These are phyloP conservation scores for Lichtheimia hyalospora DNA, from an alignment of 371 early-diverging fungal genomes.

Conservation along the genomic window DNA sequence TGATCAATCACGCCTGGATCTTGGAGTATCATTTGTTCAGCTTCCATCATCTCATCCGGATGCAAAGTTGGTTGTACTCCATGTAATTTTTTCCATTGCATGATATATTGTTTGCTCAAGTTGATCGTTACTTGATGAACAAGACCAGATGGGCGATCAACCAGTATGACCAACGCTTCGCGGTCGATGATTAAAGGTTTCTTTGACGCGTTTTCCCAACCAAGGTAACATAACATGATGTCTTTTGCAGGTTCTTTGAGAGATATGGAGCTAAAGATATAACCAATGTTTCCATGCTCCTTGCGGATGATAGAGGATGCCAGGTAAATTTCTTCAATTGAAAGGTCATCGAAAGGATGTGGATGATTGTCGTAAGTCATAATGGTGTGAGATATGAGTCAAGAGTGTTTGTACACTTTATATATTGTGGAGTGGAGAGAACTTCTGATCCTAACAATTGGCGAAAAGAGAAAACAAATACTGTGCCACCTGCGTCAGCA, in stretches of 20 bases:
- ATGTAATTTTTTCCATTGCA: conserved; percentile 26
- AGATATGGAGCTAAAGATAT: conserved; percentile 39
- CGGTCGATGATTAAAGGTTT: conserved; percentile 29
- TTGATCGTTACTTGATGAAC: conserved; percentile 37
- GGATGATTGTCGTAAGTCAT: neutral
- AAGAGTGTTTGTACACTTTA: too few relatives aligned
- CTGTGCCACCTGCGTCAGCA: too few relatives aligned
- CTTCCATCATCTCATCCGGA: conserved; percentile 41
- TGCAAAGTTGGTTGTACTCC: conserved; percentile 46
- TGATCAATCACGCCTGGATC: conserved; percentile 33
- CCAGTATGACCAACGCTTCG: conserved; percentile 35
- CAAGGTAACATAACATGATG: conserved; percentile 34
- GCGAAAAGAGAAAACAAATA: too few relatives aligned
- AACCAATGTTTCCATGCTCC: conserved; percentile 14
- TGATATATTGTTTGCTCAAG: conserved; percentile 19
- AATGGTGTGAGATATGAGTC: too few relatives aligned
- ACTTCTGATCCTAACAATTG: too few relatives aligned
- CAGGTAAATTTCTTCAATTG: conserved; percentile 33
- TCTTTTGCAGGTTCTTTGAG: conserved; percentile 42
- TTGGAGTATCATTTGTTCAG: conserved; percentile 32
- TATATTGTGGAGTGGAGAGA: too few relatives aligned
- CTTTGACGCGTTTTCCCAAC: conserved; percentile 35
- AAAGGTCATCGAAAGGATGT: conserved; percentile 39
- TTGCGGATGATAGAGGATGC: conserved; percentile 28
- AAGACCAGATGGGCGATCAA: conserved; percentile 35